Percentiles rank a stretch among this genome's conserved stretches.
Conservation (phyloP, 1,284 basidiomycete species). For the Pascua guehoae region DNA sequence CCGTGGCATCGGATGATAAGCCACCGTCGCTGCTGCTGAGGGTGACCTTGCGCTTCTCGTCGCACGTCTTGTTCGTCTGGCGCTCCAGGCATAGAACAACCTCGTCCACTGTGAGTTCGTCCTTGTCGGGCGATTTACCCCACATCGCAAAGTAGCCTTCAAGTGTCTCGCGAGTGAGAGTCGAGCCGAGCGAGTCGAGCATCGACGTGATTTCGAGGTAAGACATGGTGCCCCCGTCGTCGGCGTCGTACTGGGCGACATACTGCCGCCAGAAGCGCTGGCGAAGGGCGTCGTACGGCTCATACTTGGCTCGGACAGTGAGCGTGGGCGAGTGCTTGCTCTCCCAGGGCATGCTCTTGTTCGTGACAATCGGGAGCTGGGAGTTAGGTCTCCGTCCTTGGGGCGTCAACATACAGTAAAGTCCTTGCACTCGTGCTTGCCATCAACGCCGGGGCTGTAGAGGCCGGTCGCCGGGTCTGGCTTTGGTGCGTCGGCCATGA, state of each 20-base stretch:
- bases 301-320: constrained; percentile 75
- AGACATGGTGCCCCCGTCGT: constrained; percentile 74
- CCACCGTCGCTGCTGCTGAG: not conserved
- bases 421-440: constrained; percentile 64
- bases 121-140: constrained; percentile 63
- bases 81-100: constrained; percentile 70
- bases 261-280: constrained; percentile 91
- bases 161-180: constrained; percentile 74
- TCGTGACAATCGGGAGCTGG: constrained; percentile 40
- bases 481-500: constrained; percentile 69
- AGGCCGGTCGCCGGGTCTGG: constrained; percentile 68
- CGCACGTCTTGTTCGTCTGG: constrained; percentile 67
- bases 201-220: constrained; percentile 88
- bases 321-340: constrained; percentile 44
- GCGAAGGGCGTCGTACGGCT: constrained; percentile 85
- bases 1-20: not conserved
- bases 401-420: constrained; percentile 48
- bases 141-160: constrained; percentile 72
- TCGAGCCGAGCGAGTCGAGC: constrained; percentile 95
- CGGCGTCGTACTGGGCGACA: constrained; percentile 83
- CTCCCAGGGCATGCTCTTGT: constrained; percentile 47
- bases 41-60: constrained; percentile 60
- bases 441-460: constrained; percentile 59
- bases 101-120: constrained; percentile 75
- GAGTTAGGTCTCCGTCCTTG: too few relatives aligned